phyloP scores from a whole-genome alignment of 768 basidiomycete genomes.

The Auricularia heimuer region DNA sequence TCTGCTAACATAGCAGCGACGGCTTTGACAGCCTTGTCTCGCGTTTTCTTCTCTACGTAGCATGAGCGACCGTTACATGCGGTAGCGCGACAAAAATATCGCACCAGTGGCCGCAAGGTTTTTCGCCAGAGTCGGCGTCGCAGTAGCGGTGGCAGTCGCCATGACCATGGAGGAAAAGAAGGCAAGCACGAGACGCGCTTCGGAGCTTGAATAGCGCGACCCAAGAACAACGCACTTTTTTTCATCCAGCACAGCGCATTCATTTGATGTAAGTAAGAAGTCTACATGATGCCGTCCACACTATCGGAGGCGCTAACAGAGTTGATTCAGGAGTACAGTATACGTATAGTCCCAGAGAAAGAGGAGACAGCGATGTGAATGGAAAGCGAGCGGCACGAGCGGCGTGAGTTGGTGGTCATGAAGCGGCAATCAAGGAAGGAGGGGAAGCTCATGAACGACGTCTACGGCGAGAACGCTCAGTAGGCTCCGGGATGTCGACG shows the following conservation, averaged over 20 bases:
- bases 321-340: not conserved
- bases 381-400: not conserved
- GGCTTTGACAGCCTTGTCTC: constrained; percentile 83
- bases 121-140: constrained; percentile 68
- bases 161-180: not conserved
- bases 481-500: not conserved
- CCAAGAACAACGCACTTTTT: not conserved
- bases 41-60: constrained; percentile 70
- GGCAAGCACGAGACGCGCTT: not conserved
- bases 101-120: constrained; percentile 86
- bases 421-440: not conserved
- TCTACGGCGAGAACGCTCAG: not conserved
- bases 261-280: too few species aligned
- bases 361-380: not conserved
- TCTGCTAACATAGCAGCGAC: constrained; percentile 73
- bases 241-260: too few species aligned
- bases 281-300: too few species aligned
- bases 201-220: not conserved
- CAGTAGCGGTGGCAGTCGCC: constrained; percentile 16
- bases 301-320: constrained; percentile 18
- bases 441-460: not conserved
- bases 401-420: not conserved
- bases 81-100: constrained; percentile 13
- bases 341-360: not conserved
- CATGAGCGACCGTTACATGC: constrained; percentile 3